Evolutionary conservation across 768 basidiomycete genomes (phyloP), one percentile per base, ranked within the genome.

Genomic region (Suillus brevipes): DNA sequence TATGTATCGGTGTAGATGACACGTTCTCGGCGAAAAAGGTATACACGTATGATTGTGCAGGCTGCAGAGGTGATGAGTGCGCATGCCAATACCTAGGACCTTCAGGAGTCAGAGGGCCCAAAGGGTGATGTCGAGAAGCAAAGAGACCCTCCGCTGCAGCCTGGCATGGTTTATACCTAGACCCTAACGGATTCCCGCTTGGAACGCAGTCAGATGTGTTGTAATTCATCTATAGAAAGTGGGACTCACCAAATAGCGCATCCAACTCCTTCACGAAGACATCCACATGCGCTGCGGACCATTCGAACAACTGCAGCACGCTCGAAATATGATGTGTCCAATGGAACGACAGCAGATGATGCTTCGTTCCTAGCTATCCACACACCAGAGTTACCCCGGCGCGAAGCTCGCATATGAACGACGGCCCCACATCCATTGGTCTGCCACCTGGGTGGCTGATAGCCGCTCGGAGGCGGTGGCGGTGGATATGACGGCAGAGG

Each of bases 101-200:
- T 66, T 82, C 79, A 6, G 83, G 82, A 31, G 72, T 77, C 31
- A 74, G 65, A 8, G 74, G 76, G 3, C 65, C 63, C 18, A 63
- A 71, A 23, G 65, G 72, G 43, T 43, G 52, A 63, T 56, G 68
- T 23, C 67, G 68, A 7, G 76, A 67, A 47, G 68, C 61, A 69
- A 79, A 75, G 43, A 84, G 72, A 53, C 81, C 80, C 49, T 83
- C 83, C 14, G 81, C 81, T 1, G 87, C 86, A 25, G 82, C 83
- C 69, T 83, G 82, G 68, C 89, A 89, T 1, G 87, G 87, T 42
- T 81, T 81, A 69, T 85, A 88, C 36, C 87, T 81, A 6, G 83
- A 87, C 34, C 89, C 89, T 13, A 90, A 78, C 4, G 86, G 78
- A 64, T 89, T 90, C 0, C 89, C 89, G 66, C 88, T 89, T 31